Evolutionary conservation across 208 protist species (phyloP).

Genomic region (Crithidia expoeki): DNA sequence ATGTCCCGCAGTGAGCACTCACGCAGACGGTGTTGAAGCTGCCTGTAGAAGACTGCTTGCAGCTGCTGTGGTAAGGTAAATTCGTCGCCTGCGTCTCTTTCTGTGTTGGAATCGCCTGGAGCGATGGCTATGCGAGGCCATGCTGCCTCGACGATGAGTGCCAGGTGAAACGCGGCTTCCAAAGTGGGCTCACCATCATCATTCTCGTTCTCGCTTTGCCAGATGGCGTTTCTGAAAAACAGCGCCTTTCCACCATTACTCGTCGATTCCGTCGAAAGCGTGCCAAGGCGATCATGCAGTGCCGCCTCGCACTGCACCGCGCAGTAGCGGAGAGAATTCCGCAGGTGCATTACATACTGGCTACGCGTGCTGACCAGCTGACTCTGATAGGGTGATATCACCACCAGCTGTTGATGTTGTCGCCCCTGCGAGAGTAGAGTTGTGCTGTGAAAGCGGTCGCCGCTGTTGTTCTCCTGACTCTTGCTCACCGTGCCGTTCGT

Average conservation of each 20-base stretch:
- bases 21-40: not conserved
- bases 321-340: not conserved
- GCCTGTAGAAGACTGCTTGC: not conserved
- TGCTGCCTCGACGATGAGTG: not conserved
- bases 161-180: not conserved
- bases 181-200: not conserved
- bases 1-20: conserved; percentile 15
- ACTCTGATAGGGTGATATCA: not conserved
- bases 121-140: not conserved
- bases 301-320: conserved; percentile 14
- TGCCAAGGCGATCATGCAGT: not conserved
- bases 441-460: too few relatives aligned
- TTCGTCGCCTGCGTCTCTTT: not conserved
- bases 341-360: not conserved
- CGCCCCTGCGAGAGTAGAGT: too few relatives aligned
- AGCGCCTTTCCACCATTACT: too few relatives aligned
- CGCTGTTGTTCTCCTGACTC: too few relatives aligned
- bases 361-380: not conserved
- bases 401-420: not conserved
- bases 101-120: too few relatives aligned
- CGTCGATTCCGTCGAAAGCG: not conserved
- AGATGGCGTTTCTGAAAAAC: too few relatives aligned
- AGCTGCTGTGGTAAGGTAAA: not conserved
- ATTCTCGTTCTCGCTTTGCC: not conserved
- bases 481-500: not conserved